These are phyloP conservation scores for Macrophomina pseudophaseolina DNA, from an alignment of 2,329 filamentous ascomycete species.

Conservation along the genomic window DNA sequence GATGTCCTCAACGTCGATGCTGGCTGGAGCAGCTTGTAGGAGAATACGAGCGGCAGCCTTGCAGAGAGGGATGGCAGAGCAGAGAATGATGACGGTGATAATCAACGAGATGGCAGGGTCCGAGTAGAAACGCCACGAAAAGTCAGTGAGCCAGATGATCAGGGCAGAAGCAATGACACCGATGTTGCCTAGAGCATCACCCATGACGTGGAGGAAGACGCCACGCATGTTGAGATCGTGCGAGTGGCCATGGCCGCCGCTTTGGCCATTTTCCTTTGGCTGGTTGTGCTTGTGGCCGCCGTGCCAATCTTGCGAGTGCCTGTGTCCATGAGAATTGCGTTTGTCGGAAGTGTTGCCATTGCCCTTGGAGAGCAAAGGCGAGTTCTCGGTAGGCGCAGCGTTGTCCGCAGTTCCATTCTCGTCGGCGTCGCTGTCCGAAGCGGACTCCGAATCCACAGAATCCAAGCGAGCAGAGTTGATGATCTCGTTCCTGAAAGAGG, in stretches of 20 bases:
- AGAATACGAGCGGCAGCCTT: conserved; percentile 84
- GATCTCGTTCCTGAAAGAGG: conserved; percentile 89
- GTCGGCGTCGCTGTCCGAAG: conserved; percentile 57
- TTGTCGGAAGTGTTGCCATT: conserved; percentile 34
- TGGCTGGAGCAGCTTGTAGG: conserved; percentile 89
- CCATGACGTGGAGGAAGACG: conserved; percentile 72
- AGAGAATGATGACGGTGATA: conserved; percentile 80
- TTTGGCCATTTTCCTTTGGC: conserved; percentile 62
- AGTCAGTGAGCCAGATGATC: conserved; percentile 88
- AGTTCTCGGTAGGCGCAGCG: conserved; percentile 45
- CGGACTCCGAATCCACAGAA: conserved; percentile 59
- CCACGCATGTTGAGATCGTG: conserved; percentile 96
- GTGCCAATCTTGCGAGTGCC: conserved; percentile 53
- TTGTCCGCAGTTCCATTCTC: conserved; percentile 45
- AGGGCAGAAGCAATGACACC: conserved; percentile 83
- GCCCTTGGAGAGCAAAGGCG: conserved; percentile 44
- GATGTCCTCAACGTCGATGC: conserved; percentile 87
- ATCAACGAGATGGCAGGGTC: conserved; percentile 92
- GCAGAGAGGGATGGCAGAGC: conserved; percentile 78
- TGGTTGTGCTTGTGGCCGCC: conserved; percentile 80
- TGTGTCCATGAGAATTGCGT: conserved; percentile 33
- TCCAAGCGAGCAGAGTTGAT: conserved; percentile 78
- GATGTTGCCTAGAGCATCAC: conserved; percentile 84
- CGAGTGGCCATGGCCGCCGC: conserved; percentile 69
- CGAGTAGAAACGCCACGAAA: conserved; percentile 80